A percentile compares a stretch with the other conserved stretches of the same genome.
These are phyloP conservation scores for Mucor lusitanicus DNA, from an alignment of 371 early-diverging fungal genomes.

Conservation along the genomic window DNA sequence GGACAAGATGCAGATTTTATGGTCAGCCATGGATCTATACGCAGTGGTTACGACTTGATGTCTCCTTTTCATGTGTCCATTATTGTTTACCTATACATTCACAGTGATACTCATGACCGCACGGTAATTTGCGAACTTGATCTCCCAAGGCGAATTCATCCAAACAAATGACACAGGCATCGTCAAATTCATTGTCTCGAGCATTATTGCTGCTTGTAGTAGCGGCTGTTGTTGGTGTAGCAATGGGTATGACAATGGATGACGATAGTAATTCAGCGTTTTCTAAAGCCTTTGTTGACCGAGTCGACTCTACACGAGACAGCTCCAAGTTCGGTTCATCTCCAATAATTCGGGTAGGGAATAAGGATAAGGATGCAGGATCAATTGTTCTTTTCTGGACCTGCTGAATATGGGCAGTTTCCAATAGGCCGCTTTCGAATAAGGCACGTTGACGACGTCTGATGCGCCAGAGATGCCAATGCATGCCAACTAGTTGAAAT, in stretches of 20 bases:
- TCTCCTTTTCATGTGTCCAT: background rate
- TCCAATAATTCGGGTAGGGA: constrained; percentile 45
- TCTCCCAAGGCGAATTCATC: constrained; percentile 70
- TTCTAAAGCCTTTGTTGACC: constrained; percentile 33
- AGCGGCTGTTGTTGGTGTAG: background rate
- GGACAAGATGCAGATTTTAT: constrained; percentile 57
- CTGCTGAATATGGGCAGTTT: constrained; percentile 3
- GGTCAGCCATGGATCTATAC: constrained; percentile 58
- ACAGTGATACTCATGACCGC: constrained; percentile 80
- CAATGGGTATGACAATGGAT: background rate
- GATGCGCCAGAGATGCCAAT: constrained; percentile 55
- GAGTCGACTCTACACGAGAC: constrained; percentile 22
- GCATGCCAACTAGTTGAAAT: constrained; percentile 44
- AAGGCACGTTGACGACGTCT: constrained; percentile 41
- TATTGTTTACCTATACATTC: constrained; percentile 74
- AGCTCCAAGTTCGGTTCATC: constrained; percentile 8
- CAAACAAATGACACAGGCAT: constrained; percentile 80
- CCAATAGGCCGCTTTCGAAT: constrained; percentile 38
- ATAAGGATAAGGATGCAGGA: constrained; percentile 27
- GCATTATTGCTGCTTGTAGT: background rate
- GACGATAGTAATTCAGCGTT: constrained; percentile 29
- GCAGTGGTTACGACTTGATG: background rate
- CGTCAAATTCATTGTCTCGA: constrained; percentile 5
- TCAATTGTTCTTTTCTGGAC: constrained; percentile 31
- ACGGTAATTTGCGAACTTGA: constrained; percentile 65